These are phyloP conservation scores for Phalaenopsis aphrodite DNA, from an alignment of 106 monocot genomes.

Conservation along the genomic window DNA sequence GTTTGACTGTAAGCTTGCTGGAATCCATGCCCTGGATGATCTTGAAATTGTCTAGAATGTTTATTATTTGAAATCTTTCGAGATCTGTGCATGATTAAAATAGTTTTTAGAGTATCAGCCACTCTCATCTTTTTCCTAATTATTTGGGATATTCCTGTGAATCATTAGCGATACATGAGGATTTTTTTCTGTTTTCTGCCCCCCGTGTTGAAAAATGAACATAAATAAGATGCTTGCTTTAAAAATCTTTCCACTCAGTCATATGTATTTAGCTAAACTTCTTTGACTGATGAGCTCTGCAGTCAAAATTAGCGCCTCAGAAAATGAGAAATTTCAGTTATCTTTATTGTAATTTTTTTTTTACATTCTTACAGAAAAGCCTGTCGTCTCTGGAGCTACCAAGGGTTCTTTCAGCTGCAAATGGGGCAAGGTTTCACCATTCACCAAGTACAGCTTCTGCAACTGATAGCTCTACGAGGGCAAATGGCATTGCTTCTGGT, in stretches of 20 bases:
- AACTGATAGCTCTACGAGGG: slow-evolving; percentile 32
- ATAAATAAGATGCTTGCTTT: not conserved
- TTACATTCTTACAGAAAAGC: slow-evolving; percentile 53
- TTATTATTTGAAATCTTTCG: no score
- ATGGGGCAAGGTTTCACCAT: slow-evolving; percentile 30
- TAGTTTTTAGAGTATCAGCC: no score
- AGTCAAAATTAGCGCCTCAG: not conserved
- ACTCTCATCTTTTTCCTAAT: not conserved
- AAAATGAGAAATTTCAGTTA: not conserved
- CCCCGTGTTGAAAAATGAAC: not conserved
- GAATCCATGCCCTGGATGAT: no score
- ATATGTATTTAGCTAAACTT: not conserved
- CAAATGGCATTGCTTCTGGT: slow-evolving; percentile 19
- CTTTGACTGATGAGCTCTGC: not conserved
- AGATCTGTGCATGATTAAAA: no score
- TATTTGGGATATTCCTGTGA: not conserved
- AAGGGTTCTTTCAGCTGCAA: slow-evolving; percentile 54
- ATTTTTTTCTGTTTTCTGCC: not conserved
- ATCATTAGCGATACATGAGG: not conserved
- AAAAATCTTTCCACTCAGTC: not conserved
- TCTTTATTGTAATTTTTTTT: not conserved
- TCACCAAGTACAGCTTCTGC: slow-evolving; percentile 31
- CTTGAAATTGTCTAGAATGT: no score
- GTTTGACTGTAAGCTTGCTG: no score
- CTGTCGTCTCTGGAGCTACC: slow-evolving; percentile 84